Base-by-base conservation (phyloP, 2,329 filamentous ascomycete species). In the Aspergillus oerlinghausenensis region DNA sequence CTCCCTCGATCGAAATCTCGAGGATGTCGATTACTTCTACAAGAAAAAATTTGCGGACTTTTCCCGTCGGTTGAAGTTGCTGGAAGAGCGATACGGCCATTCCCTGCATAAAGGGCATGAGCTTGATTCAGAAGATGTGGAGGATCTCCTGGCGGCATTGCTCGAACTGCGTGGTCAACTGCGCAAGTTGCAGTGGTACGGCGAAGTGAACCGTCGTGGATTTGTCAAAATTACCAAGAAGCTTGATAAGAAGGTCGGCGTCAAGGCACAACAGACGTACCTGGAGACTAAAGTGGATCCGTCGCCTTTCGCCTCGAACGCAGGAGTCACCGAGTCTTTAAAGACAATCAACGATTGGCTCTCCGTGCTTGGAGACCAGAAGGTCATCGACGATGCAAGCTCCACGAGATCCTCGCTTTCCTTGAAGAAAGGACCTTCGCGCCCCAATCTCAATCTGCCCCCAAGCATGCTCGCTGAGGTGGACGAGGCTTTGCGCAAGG, bases 151-250 rank as follows among this genome's bases (percentile, higher is more conserved):
- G 79, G 91, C 89, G 38, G 92, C 92, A 38, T 79, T 99, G 51
- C 83, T 97, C 32, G 94, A 99, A 75, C 81, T 97, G 58, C 85
- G 94, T 56, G 88, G 87, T 52, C 90, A 95, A 70, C 77, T 97
- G 63, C 84, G 94, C 58, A 97, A 97, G 68, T 80, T 99, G 52
- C 90, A 96, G 73, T 97, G 92, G 92, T 99, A 97, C 71, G 93
- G 92, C 51, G 93, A 97, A 76, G 93, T 97, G 68, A 99, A 99
- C 73, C 85, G 92, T 52, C 84, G 90, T 62, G 94, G 94, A 1
- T 99, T 99, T 69, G 85, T 95, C 73, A 99, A 99, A 78, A 99
- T 99, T 73, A 96, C 94, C 52, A 99, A 99, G 80, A 99, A 99
- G 76, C 80, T 97, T 49, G 94, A 99, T 76, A 99, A 99, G 78